phyloP scores from a whole-genome alignment of 2,329 filamentous ascomycete species.

The Ophiostoma sp. region DNA sequence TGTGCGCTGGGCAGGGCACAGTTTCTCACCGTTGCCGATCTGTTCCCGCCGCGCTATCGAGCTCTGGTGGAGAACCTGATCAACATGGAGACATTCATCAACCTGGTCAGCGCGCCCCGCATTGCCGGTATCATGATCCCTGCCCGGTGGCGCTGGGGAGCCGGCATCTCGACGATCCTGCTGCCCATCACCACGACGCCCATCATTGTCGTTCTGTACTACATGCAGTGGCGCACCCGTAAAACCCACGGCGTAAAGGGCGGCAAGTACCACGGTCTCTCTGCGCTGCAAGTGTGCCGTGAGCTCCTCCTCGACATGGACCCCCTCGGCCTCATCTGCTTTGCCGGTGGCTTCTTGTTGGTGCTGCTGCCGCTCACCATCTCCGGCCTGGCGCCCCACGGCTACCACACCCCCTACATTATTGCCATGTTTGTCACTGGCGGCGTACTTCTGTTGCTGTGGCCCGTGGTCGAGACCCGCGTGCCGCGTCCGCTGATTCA shows the following conservation, averaged over 20 bases:
- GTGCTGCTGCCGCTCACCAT: not conserved
- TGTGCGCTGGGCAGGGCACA: not conserved
- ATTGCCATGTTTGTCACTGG: not conserved
- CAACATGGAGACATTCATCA: not conserved
- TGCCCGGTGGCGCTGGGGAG: constrained; percentile 58
- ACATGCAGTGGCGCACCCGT: constrained; percentile 52
- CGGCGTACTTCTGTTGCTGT: not conserved
- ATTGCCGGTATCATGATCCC: constrained; percentile 48
- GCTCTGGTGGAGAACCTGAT: not conserved
- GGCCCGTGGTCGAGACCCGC: not conserved
- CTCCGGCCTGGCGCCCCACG: not conserved
- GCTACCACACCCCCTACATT: not conserved
- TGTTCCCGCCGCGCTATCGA: not conserved
- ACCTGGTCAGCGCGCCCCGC: constrained; percentile 53
- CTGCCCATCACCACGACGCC: constrained; percentile 53
- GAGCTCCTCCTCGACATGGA: not conserved
- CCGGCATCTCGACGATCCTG: constrained; percentile 57
- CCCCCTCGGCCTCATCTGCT: not conserved
- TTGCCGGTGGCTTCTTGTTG: not conserved
- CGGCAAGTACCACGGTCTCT: not conserved
- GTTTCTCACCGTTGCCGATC: not conserved
- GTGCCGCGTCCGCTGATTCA: not conserved
- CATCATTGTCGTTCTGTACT: constrained; percentile 49
- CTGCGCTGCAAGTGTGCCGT: not conserved
- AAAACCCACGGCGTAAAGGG: constrained; percentile 41